Conservation (phyloP, 164 flowering plant genomes). For the Berberis vulgaris region DNA sequence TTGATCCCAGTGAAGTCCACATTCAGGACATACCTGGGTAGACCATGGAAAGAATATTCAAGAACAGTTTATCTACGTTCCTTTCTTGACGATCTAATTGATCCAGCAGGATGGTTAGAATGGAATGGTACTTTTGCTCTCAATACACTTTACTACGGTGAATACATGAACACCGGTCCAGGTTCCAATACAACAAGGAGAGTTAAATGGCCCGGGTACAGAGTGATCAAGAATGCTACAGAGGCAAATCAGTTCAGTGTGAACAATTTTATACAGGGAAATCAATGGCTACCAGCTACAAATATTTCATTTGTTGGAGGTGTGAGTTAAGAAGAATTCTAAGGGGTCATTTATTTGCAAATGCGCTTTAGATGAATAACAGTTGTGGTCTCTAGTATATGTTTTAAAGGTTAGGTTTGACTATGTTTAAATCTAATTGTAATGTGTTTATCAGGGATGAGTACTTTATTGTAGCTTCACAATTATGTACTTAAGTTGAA, state of each 20-base stretch:
- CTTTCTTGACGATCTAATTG: constrained; percentile 37
- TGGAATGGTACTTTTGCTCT: constrained; percentile 64
- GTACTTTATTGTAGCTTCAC: too few species aligned
- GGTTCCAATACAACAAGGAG: constrained; percentile 58
- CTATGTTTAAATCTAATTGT: too few species aligned
- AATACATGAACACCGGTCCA: constrained; percentile 66
- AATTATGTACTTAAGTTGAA: too few species aligned
- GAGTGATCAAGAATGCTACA: constrained; percentile 32
- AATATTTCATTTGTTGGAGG: constrained; percentile 32
- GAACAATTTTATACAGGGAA: constrained; percentile 49
- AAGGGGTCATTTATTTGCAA: too few species aligned
- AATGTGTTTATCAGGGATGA: too few species aligned
- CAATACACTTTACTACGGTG: constrained; percentile 60
- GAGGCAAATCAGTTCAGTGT: constrained; percentile 66
- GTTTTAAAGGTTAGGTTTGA: background rate
- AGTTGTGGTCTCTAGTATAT: background rate
- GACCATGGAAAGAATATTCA: constrained; percentile 82
- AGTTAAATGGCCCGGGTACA: constrained; percentile 80
- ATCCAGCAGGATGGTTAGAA: constrained; percentile 71
- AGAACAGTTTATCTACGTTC: constrained; percentile 52
- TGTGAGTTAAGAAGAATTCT: constrained; percentile 13
- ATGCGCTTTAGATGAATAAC: too few species aligned
- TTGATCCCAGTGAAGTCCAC: constrained; percentile 33
- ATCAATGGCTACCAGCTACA: constrained; percentile 45
- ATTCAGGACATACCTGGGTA: constrained; percentile 53